Evolutionary conservation across 1,284 basidiomycete species (phyloP), one percentile per base, ranked within the genome.

Genomic region (Sporisorium iseilematis-ciliati): DNA sequence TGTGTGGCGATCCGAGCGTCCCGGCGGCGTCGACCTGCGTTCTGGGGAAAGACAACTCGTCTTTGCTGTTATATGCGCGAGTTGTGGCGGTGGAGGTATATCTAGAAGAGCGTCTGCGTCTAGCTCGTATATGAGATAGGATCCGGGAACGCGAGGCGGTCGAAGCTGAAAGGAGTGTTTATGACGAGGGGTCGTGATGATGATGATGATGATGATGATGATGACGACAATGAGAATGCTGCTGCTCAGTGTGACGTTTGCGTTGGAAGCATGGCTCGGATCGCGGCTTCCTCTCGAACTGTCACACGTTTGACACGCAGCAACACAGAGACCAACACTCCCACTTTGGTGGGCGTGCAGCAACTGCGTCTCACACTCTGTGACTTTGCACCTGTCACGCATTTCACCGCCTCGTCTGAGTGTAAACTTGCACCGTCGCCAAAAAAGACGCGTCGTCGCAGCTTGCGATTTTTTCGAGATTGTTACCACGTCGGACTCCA

Each of bases 281-380:
- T 43, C 52, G 52, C 52, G 14, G 53, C 41, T 35, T 35, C 7
- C 48, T 31, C 26, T 33, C 7, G 25, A 38, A 21, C 12, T 33
- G 29, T 56, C 54, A 56, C 54, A 43, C n/a, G n/a, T 21, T 46
- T 26, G 16, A 29, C 45, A 48, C 46, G 23, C 46, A 38, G 49
- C 49, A 51, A 35, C 49, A 20, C 10, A 21, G 42, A 55, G 42
- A 55, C 53, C 53, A 55, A 55, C 53, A 55, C 53, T 55, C n/a
- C n/a, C n/a, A n/a, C n/a, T n/a, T n/a, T 20, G 18, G 42, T 56
- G 20, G 26, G 42, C 54, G 42, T 43, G 40, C 41, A 43, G 26
- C 11, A 26, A 23, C 23, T 14, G 25, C 31, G 21, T 48, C 10
- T 25, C 20, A 20, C n/a, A n/a, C n/a, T n/a, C n/a, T n/a, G n/a